Conservation (phyloP, 176 grass and related monocot species). For the Aegilops bicornis region DNA sequence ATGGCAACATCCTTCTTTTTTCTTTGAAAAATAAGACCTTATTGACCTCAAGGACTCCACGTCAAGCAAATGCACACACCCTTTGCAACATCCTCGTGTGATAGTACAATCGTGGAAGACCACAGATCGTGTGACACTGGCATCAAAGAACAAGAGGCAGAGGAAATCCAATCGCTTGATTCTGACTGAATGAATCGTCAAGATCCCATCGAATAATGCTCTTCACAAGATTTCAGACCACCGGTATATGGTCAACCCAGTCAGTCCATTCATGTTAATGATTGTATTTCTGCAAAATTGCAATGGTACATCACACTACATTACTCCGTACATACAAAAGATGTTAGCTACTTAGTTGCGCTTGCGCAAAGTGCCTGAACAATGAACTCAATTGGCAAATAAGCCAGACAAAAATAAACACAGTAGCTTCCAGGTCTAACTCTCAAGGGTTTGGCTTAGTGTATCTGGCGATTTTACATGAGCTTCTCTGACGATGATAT, state of each 20-base stretch:
- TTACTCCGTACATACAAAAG: constrained; percentile 10
- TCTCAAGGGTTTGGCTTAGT: neutral
- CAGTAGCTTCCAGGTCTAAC: neutral
- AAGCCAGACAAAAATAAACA: constrained; percentile 23
- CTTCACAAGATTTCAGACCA: neutral
- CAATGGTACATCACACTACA: neutral
- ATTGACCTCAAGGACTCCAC: neutral
- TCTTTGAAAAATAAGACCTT: neutral
- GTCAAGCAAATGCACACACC: neutral
- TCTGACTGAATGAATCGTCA: neutral
- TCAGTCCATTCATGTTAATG: neutral
- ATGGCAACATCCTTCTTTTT: neutral
- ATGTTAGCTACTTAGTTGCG: constrained; percentile 27
- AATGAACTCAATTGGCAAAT: constrained; percentile 2
- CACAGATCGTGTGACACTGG: neutral
- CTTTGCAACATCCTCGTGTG: neutral
- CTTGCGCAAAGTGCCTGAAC: neutral
- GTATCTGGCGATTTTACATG: constrained; percentile 30
- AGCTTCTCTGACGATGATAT: constrained; percentile 58
- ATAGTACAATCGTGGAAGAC: neutral
- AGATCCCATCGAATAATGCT: neutral
- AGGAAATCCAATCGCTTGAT: neutral
- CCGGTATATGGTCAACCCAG: neutral
- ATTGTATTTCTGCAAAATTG: constrained; percentile 15
- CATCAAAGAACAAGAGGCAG: neutral